Evolutionary conservation across 2,329 filamentous ascomycete genomes (phyloP), one percentile per base, ranked within the genome.

Genomic region (Paraconiothyrium sp.): DNA sequence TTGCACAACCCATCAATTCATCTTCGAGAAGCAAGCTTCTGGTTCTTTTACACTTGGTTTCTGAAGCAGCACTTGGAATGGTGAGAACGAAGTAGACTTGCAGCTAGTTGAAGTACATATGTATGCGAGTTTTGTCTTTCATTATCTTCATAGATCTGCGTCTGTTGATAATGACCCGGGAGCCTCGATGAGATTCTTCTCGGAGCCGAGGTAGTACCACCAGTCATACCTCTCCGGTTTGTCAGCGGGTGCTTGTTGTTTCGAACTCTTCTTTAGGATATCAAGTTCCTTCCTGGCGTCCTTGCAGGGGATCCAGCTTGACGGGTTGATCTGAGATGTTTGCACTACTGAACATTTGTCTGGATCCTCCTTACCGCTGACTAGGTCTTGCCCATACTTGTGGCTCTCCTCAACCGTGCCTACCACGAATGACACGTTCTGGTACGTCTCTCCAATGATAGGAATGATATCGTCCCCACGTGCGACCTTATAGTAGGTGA

Each of bases 251-350:
- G 20, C 16, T 16, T 35, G 30, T 34, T 32, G 48, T 13, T 51
- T 51, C 37, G 32, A 37, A 22, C 16, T 20, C 48, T 51, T 51
- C 30, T 51, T 51, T 10, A 32, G 48, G 11, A 51, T 51, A 51
- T 4, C 30, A 7, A 51, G 30, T 16, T 49, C 24, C 13, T 49
- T 49, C 30, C 47, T 49, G 5, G 44, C 47, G 47, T n/a, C 37
- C 48, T 51, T 51, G 48, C 30, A 51, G n/a, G 48, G 48, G 20
- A 37, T 32, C 48, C 48, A 51, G 30, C 32, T 51, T 32, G 22
- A 49, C 10, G 32, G 14, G 8, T 32, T 32, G 27, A 49, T 32
- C 27, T 49, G 27, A 14, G 46, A 32, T 5, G 24, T 32, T 24
- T 32, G 27, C 9, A 16, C 27, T 5, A 32, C 14, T 11, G 46